Base-by-base conservation (phyloP, 768 basidiomycete species). In the Fomitopsis pulvina region DNA sequence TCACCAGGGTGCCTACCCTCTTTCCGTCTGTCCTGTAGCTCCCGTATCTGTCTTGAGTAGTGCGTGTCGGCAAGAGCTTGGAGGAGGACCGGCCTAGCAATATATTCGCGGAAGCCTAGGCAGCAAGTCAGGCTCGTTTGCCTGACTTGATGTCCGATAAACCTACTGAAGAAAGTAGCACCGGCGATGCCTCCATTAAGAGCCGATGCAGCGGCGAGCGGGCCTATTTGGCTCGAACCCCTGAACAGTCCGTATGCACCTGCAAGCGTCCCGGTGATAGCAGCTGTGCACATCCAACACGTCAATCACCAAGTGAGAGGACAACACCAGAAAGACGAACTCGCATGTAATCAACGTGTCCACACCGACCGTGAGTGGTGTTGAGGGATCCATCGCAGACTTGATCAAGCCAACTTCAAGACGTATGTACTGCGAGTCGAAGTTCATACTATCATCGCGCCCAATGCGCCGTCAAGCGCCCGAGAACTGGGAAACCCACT, bases 111-210 rank as follows among this genome's bases (percentile, higher is more conserved):
- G 46, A 86, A 63, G 51, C 79, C 92, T 92, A 37, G 38, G 27
- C 7, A 44, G 32, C 37, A 45, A 18, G 26, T 32, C n/a, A 41
- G 2, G 14, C 18, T 16, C 27, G 20, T 3, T 2, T 25, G 32
- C 37, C 6, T 29, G 26, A 21, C 1, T 1, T 28, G 24, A 7
- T 40, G 45, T 22, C 8, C 22, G 21, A 9, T 22, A 42, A 26
- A 70, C 84, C 47, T 52, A 92, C 92, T 76, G 66, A 93, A 92
- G 68, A 93, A 93, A 0, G 81, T 77, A 8, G 79, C 72, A 5
- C 86, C 81, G 9, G 79, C 83, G 16, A 91, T 68, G 21, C 80
- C 81, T 41, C 82, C 80, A 60, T 92, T 92, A 20, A 87, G 54
- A 16, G 80, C 83, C 50, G 90, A 78, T 30, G 80, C 76, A 10